These are phyloP conservation scores for Arthrobotrys entomopaga DNA, from an alignment of 2,329 filamentous ascomycete species.

Conservation along the genomic window DNA sequence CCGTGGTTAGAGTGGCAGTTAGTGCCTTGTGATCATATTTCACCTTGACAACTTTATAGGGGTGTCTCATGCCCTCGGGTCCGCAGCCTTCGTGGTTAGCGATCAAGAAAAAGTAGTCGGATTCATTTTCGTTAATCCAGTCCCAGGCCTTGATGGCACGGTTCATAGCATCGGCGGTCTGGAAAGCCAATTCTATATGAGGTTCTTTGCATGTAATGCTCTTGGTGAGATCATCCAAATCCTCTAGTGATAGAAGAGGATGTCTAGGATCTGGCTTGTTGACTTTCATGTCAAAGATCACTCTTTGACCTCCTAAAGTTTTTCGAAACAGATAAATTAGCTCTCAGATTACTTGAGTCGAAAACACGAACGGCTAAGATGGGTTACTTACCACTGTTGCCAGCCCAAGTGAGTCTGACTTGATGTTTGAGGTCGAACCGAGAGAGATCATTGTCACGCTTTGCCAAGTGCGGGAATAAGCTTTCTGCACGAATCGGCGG, in stretches of 20 bases:
- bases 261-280: conserved; percentile 58
- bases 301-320: conserved; percentile 13
- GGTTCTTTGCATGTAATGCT: conserved; percentile 59
- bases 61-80: conserved; percentile 59
- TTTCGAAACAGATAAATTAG: no score
- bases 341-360: conserved; percentile 41
- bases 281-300: conserved; percentile 60
- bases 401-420: conserved; percentile 58
- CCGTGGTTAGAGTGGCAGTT: conserved; percentile 17
- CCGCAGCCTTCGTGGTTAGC: conserved; percentile 61
- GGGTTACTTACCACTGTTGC: conserved; percentile 17
- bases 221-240: conserved; percentile 59
- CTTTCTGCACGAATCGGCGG: conserved; percentile 31
- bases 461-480: conserved; percentile 24
- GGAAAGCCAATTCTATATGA: conserved; percentile 60
- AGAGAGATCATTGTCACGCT: conserved; percentile 52
- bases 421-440: conserved; percentile 56
- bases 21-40: conserved; percentile 25
- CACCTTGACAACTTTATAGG: conserved; percentile 56
- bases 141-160: conserved; percentile 59
- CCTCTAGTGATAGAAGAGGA: conserved; percentile 60
- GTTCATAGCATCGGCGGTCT: conserved; percentile 58
- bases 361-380: not conserved
- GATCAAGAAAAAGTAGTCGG: conserved; percentile 60
- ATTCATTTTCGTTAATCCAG: conserved; percentile 59